Percentiles rank a stretch among this genome's conserved stretches.
phyloP scores from a whole-genome alignment of 2,329 filamentous ascomycete genomes.

The Claviceps capensis region DNA sequence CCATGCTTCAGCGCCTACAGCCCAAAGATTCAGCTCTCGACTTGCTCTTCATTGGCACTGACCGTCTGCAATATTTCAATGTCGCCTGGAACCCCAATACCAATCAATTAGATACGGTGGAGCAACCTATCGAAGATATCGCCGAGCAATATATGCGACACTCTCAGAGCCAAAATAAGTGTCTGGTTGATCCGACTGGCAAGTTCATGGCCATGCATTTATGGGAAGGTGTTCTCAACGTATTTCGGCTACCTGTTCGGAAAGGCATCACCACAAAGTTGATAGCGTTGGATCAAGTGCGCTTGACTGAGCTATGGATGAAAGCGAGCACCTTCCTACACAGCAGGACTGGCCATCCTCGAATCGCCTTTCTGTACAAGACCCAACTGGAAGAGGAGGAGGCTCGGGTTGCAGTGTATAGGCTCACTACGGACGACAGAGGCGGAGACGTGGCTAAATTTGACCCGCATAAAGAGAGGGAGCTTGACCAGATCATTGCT shows the following conservation, averaged over 20 bases:
- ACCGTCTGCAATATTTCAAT: slow-evolving; percentile 83
- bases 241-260: slow-evolving; percentile 35
- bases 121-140: slow-evolving; percentile 37
- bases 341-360: slow-evolving; percentile 43
- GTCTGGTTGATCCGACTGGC: slow-evolving; percentile 69
- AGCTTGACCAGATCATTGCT: slow-evolving; percentile 37
- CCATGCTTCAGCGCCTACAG: slow-evolving; percentile 68
- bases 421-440: slow-evolving; percentile 43
- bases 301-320: slow-evolving; percentile 46
- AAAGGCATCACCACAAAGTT: slow-evolving; percentile 31
- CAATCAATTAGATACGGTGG: slow-evolving; percentile 35
- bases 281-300: slow-evolving; percentile 38
- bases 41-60: slow-evolving; percentile 83
- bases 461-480: slow-evolving; percentile 39
- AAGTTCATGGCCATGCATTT: slow-evolving; percentile 43
- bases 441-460: slow-evolving; percentile 40
- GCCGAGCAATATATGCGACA: slow-evolving; percentile 54
- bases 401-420: slow-evolving; percentile 43
- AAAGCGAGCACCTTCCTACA: slow-evolving; percentile 44
- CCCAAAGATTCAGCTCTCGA: slow-evolving; percentile 64
- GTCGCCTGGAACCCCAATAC: slow-evolving; percentile 60
- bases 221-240: slow-evolving; percentile 46
- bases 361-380: slow-evolving; percentile 45
- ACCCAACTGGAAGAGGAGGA: slow-evolving; percentile 36
- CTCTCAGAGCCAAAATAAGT: slow-evolving; percentile 70